Evolutionary conservation across 306 rosid genomes (phyloP).

Genomic region (Sindora glabra): DNA sequence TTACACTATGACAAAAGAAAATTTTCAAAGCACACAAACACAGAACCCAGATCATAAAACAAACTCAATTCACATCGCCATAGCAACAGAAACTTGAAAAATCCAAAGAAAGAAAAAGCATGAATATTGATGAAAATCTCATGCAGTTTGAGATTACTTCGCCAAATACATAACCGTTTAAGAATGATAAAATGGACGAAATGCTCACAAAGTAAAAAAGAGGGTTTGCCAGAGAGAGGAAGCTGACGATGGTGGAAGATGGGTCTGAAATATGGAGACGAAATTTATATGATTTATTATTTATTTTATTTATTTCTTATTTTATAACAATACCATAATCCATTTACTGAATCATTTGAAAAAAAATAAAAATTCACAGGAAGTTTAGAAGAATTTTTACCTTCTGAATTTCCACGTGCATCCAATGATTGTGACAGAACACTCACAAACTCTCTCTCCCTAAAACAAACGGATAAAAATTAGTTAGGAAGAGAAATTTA

Average conservation of each 20-base stretch:
- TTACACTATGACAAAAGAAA: constrained; percentile 1
- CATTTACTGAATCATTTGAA: constrained; percentile 22
- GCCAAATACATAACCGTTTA: constrained; percentile 23
- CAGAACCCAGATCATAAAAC: constrained; percentile 47
- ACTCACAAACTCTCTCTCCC: constrained; percentile 16
- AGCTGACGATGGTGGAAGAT: constrained; percentile 50
- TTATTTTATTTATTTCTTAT: too few relatives aligned
- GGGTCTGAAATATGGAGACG: constrained; percentile 24
- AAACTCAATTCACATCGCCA: constrained; percentile 25
- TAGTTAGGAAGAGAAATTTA: neutral
- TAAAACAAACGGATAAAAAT: constrained; percentile 15
- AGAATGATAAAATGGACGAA: constrained; percentile 15
- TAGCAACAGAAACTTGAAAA: constrained; percentile 16
- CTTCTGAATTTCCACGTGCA: neutral
- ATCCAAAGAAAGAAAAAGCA: constrained; percentile 7
- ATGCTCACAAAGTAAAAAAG: constrained; percentile 32
- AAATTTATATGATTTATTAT: constrained; percentile 30
- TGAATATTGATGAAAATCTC: constrained; percentile 21
- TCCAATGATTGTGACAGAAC: neutral
- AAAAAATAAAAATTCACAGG: neutral
- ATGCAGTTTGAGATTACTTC: constrained; percentile 28
- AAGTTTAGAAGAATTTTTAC: neutral
- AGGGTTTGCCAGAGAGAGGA: constrained; percentile 29
- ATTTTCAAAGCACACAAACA: constrained; percentile 7
- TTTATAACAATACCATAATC: constrained; percentile 14